phyloP scores from a whole-genome alignment of 2,329 filamentous ascomycete species.

The Aspergillus cejpii region DNA sequence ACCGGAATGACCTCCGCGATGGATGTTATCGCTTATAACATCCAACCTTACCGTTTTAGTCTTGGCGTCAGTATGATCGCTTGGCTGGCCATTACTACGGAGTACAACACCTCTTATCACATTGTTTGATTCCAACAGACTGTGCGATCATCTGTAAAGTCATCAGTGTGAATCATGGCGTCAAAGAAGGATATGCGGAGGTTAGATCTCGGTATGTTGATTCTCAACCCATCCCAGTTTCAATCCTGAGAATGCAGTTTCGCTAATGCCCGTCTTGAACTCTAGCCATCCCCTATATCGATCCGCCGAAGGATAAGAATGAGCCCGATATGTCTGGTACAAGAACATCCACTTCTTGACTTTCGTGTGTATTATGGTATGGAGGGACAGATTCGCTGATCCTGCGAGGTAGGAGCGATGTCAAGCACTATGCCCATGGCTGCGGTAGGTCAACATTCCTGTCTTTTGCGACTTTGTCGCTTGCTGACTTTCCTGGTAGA shows the following conservation, averaged over 20 bases:
- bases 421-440: conserved; percentile 87
- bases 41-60: conserved; percentile 15
- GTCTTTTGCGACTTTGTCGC: conserved; percentile 2
- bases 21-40: not conserved
- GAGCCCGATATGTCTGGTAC: conserved; percentile 65
- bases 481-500: conserved; percentile 43
- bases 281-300: conserved; percentile 81
- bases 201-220: conserved; percentile 61
- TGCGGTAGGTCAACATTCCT: conserved; percentile 50
- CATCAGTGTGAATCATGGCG: conserved; percentile 47
- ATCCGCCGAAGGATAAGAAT: conserved; percentile 59
- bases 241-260: not conserved
- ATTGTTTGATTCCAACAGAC: conserved; percentile 1
- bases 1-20: too few species aligned
- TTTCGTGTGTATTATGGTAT: not conserved
- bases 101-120: conserved; percentile 6
- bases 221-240: not conserved
- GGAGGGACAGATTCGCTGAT: conserved; percentile 13
- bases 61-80: conserved; percentile 15
- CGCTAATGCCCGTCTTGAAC: conserved; percentile 12
- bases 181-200: conserved; percentile 70
- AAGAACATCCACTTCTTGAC: conserved; percentile 5
- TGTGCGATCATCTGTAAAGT: conserved; percentile 4
- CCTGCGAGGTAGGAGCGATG: conserved; percentile 47
- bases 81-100: conserved; percentile 5